These are phyloP conservation scores for Cynara cardunculus DNA, from an alignment of 129 eudicot genomes.

Conservation along the genomic window DNA sequence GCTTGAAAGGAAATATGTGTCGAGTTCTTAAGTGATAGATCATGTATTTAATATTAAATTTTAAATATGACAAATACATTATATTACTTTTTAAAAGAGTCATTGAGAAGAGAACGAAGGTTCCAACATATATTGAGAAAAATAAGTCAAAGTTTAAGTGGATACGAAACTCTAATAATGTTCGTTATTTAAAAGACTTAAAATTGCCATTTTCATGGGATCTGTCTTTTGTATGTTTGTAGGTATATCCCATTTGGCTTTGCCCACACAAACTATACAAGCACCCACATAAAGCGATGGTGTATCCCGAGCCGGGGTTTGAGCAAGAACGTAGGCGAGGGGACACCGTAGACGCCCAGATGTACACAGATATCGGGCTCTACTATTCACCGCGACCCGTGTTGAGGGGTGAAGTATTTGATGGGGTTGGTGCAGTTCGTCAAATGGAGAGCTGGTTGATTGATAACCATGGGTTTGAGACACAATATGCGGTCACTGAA, in stretches of 20 bases:
- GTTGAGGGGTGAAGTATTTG: constrained; percentile 75
- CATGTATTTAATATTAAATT: too few species aligned
- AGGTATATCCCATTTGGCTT: constrained; percentile 95
- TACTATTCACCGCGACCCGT: constrained; percentile 86
- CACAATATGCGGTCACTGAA: constrained; percentile 89
- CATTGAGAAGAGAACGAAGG: background rate
- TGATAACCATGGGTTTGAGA: constrained; percentile 83
- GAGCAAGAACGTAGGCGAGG: constrained; percentile 68
- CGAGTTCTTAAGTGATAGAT: too few species aligned
- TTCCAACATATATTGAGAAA: background rate
- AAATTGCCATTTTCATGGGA: background rate
- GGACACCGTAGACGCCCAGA: constrained; percentile 76
- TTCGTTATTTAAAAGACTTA: background rate
- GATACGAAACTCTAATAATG: background rate
- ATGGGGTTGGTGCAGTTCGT: constrained; percentile 71
- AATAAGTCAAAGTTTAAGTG: background rate
- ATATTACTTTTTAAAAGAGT: background rate
- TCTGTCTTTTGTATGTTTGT: background rate
- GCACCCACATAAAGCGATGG: constrained; percentile 77
- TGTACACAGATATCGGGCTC: constrained; percentile 93
- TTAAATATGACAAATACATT: too few species aligned
- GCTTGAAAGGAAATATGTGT: too few species aligned
- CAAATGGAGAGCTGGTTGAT: constrained; percentile 77
- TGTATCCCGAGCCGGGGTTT: constrained; percentile 84
- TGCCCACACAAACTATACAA: constrained; percentile 88